phyloP scores from a whole-genome alignment of 2,329 filamentous ascomycete species.

The Colletotrichum sp. region DNA sequence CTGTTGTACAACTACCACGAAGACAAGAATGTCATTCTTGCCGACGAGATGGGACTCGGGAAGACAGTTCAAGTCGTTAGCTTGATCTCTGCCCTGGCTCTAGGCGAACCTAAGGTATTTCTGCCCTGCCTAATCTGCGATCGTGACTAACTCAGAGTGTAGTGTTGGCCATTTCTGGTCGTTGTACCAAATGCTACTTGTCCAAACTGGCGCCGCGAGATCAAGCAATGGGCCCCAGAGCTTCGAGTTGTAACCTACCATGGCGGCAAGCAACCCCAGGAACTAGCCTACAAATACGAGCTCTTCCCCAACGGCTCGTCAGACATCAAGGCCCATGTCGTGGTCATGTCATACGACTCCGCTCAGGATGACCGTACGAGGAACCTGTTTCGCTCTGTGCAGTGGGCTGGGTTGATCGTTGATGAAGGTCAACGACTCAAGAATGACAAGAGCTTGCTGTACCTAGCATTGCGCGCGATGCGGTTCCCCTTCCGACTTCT shows the following conservation, averaged over 20 bases:
- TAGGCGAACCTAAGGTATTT: conserved; percentile 60
- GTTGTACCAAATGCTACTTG: conserved; percentile 96
- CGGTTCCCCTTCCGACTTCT: conserved; percentile 84
- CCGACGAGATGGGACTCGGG: conserved; percentile 97
- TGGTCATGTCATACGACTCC: conserved; percentile 94
- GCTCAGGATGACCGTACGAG: conserved; percentile 75
- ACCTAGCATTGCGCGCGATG: conserved; percentile 74
- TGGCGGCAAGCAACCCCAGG: conserved; percentile 75
- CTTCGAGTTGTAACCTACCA: conserved; percentile 93
- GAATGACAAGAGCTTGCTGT: conserved; percentile 86
- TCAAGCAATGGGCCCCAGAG: conserved; percentile 89
- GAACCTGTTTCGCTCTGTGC: conserved; percentile 70
- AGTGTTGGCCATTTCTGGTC: conserved; percentile 89
- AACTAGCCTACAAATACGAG: conserved; percentile 82
- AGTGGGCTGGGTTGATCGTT: conserved; percentile 88
- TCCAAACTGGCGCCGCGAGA: conserved; percentile 96
- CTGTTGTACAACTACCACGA: conserved; percentile 88
- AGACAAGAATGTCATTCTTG: conserved; percentile 85
- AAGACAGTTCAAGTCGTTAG: conserved; percentile 95
- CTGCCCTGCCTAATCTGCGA: background rate
- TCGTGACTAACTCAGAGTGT: background rate
- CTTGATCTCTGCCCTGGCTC: conserved; percentile 76
- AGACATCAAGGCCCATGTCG: conserved; percentile 84
- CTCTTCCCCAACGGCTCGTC: conserved; percentile 73
- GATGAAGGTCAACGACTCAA: conserved; percentile 97